A percentile compares a stretch with the other conserved stretches of the same genome.
These are phyloP conservation scores for Platanthera guangdongensis DNA, from an alignment of 106 monocot genomes.

Conservation along the genomic window DNA sequence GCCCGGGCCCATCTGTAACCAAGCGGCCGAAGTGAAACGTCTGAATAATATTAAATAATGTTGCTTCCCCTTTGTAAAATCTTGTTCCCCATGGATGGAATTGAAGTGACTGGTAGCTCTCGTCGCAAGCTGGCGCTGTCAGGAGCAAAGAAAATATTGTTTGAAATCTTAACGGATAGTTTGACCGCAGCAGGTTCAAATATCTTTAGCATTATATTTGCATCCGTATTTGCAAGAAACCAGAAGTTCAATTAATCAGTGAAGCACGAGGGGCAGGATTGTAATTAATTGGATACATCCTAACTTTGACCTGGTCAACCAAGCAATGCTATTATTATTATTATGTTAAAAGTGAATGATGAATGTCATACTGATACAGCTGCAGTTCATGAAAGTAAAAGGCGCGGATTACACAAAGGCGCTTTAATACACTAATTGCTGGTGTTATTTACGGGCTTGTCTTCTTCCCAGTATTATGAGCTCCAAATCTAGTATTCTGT, in stretches of 20 bases:
- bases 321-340: neutral
- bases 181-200: neutral
- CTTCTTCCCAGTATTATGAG: no score
- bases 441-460: no score
- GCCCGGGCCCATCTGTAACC: no score
- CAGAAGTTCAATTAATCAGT: no score
- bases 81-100: neutral
- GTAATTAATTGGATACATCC: neutral
- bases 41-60: no score
- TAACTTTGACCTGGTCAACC: conserved; percentile 7
- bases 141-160: conserved; percentile 2
- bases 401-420: neutral
- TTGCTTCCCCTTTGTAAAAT: no score
- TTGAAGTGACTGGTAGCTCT: conserved; percentile 13
- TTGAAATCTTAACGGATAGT: neutral
- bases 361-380: neutral
- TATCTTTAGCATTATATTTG: no score
- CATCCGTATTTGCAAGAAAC: no score
- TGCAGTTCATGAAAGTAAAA: neutral
- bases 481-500: no score
- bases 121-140: neutral
- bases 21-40: no score
- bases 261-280: neutral
- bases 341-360: conserved; percentile 1
- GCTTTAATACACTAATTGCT: no score